Conservation (phyloP, 2,329 filamentous ascomycete species). For the Didymella pinodella region DNA sequence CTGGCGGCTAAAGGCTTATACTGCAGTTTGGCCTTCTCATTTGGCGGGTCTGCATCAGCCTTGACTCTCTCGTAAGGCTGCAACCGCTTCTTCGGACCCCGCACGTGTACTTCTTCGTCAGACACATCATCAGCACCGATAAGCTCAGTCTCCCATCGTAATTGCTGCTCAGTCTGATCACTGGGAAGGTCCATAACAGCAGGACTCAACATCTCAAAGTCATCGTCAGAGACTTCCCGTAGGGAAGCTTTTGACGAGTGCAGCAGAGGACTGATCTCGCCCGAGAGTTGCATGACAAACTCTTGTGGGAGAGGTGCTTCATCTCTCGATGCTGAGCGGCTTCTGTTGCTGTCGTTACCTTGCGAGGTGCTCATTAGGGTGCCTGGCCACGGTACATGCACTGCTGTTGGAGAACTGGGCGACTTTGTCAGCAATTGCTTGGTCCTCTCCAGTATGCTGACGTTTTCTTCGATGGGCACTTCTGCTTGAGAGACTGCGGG, state of each 20-base stretch:
- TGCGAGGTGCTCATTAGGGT: background rate
- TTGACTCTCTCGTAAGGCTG: too few species aligned
- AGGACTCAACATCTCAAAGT: constrained; percentile 1
- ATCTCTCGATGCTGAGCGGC: background rate
- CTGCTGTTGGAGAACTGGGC: background rate
- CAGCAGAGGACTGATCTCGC: constrained; percentile 36
- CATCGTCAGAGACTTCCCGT: constrained; percentile 15
- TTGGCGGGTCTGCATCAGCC: too few species aligned
- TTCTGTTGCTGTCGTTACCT: background rate
- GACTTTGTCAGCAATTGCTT: background rate
- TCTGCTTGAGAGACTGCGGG: background rate
- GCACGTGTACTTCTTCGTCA: background rate
- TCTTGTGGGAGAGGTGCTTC: constrained; percentile 16
- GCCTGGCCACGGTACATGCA: constrained; percentile 1
- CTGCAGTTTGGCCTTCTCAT: too few species aligned
- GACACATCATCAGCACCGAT: background rate
- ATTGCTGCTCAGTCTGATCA: background rate
- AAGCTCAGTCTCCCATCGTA: background rate
- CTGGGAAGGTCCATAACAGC: background rate
- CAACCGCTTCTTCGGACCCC: background rate
- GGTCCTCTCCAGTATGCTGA: background rate
- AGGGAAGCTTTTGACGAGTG: constrained; percentile 23
- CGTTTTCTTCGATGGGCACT: background rate
- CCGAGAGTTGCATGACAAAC: constrained; percentile 10
- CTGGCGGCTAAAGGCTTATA: background rate